Evolutionary conservation across 345 rosid genomes (phyloP), one percentile per base, ranked within the genome.

Genomic region (Erucastrum elatum): DNA sequence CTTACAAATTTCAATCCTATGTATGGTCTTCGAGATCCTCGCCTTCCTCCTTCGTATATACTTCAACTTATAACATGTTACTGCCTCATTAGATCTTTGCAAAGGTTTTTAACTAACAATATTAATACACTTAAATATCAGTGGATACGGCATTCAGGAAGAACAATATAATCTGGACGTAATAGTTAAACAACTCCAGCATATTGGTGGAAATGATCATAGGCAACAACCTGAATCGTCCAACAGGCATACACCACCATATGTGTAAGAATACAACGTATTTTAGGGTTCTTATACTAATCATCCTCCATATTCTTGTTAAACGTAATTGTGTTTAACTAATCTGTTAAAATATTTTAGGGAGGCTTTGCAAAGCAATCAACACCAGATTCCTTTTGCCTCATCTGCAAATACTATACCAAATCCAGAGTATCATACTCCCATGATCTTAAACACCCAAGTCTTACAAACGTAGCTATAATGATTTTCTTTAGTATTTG

Each of bases 111-210:
- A 53, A 55, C 8, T 16, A 25, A 10, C 6, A 37, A 25, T 37
- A 64, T 6, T 25, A 49, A 51, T 6, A 53, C 7, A 64, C 1
- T 27, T 51, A 53, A 15, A 16, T 55, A 37, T 12, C 58, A 37
- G 66, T 56, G 16, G 16, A 77, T 29, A 60, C 76, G 71, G 81
- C 16, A 37, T 53, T 64, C 71, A 71, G 39, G 60, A 39, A 39
- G 35, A 64, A 35, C 34, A 64, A 2, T 8, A 11, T 64, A 31
- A 64, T 71, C 16, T 27, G 16, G 44, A 51, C 34, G 39, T 31
- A 16, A 25, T 77, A 39, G 6, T 71, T 37, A 49, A 37, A 17
- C 66, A 77, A 21, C 66, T 77, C 60, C 17, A 16, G 61, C 59
- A 29, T 65, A 55, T 55, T 12, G 15, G 41, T 71, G 59, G 65